A percentile compares a stretch with the other conserved stretches of the same genome.
Conservation (phyloP, 2,329 filamentous ascomycete species). For the Diaporthe sp. region DNA sequence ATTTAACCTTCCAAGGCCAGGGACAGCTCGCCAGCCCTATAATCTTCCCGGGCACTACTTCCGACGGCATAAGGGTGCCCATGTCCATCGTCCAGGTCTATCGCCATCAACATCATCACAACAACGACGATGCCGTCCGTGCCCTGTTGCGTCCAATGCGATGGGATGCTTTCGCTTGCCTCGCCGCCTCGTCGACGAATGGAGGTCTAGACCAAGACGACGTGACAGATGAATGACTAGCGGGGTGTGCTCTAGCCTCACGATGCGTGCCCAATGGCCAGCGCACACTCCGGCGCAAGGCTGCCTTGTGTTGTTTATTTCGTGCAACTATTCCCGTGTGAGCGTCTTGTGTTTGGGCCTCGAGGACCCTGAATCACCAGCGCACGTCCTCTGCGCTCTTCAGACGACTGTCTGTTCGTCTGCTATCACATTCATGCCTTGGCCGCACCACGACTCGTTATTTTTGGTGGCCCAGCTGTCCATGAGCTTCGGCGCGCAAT, state of each 20-base stretch:
- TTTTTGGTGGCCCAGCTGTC: slow-evolving; percentile 25
- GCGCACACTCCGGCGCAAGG: not conserved
- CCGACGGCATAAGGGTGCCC: slow-evolving; percentile 1
- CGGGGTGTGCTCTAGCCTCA: slow-evolving; percentile 18
- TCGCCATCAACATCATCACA: not conserved
- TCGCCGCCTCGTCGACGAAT: not conserved
- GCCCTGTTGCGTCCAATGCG: slow-evolving; percentile 4
- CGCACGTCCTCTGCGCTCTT: slow-evolving; percentile 26
- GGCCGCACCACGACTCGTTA: slow-evolving; percentile 25
- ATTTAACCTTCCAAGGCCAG: slow-evolving; percentile 17
- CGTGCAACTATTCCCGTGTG: not conserved
- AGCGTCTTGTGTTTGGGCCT: not conserved
- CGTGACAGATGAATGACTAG: slow-evolving; percentile 28
- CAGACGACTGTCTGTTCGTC: slow-evolving; percentile 27
- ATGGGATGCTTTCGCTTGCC: not conserved
- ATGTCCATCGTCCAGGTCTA: not conserved
- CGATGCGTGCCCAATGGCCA: slow-evolving; percentile 23
- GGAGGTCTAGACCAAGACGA: slow-evolving; percentile 10
- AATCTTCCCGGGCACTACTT: not conserved
- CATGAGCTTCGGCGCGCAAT: slow-evolving; percentile 12
- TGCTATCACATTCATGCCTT: slow-evolving; percentile 26
- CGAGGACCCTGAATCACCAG: slow-evolving; percentile 19
- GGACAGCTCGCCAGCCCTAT: slow-evolving; percentile 26
- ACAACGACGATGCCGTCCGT: not conserved
- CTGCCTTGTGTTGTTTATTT: slow-evolving; percentile 23